These are phyloP conservation scores for Lonicera japonica DNA, from an alignment of 129 eudicot genomes.

Conservation along the genomic window DNA sequence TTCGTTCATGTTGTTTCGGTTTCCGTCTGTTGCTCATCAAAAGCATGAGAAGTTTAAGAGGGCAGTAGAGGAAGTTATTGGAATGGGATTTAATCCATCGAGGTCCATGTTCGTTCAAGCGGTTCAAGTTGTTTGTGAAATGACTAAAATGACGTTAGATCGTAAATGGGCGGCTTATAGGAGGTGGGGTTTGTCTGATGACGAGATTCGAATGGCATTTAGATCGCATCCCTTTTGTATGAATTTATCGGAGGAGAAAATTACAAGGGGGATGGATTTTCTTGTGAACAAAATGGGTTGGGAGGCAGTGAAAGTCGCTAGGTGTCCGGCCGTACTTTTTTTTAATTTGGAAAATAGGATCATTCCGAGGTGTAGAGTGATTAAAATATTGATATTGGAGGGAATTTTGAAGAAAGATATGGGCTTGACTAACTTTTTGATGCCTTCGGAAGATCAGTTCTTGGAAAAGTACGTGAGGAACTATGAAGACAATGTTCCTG, in stretches of 20 bases:
- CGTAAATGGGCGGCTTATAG: conserved; percentile 1
- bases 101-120: not conserved
- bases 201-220: conserved; percentile 1
- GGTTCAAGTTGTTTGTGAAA: not conserved
- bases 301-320: not conserved
- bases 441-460: not conserved
- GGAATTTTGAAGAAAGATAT: not conserved
- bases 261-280: not conserved
- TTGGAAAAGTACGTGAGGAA: not conserved
- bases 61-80: not conserved
- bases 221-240: not conserved
- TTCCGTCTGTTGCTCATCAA: not conserved
- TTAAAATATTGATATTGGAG: not conserved
- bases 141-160: not conserved
- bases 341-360: conserved; percentile 7
- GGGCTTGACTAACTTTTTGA: not conserved
- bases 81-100: conserved; percentile 1
- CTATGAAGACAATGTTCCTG: not conserved
- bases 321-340: not conserved
- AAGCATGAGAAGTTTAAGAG: not conserved
- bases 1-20: not conserved
- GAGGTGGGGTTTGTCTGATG: conserved; percentile 16
- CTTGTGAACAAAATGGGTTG: conserved; percentile 16
- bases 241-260: not conserved
- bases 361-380: conserved; percentile 1